A percentile compares a stretch with the other conserved stretches of the same genome.
phyloP scores from a whole-genome alignment of 345 rosid species.

The Hypericum perforatum region DNA sequence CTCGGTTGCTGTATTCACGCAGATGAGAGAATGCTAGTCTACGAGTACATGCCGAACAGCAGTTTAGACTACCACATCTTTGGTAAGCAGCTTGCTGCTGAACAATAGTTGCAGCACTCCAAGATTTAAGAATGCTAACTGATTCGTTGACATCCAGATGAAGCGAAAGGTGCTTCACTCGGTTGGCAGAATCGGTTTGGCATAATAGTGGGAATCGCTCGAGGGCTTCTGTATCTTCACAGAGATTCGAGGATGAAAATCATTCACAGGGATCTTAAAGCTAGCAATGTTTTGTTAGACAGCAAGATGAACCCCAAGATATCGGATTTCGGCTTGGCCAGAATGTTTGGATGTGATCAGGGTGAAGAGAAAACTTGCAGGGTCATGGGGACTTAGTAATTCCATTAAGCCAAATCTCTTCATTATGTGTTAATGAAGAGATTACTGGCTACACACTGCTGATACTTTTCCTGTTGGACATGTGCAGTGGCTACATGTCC shows the following conservation, averaged over 20 bases:
- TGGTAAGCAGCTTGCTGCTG: no score
- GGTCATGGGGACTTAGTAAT: constrained; percentile 27
- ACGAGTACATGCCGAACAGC: constrained; percentile 41
- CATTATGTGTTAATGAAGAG: no score
- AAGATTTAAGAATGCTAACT: no score
- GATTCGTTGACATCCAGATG: constrained; percentile 12
- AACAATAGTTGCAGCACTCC: no score
- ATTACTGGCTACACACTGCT: no score
- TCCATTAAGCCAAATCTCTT: constrained; percentile 4
- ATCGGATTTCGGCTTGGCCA: constrained; percentile 24
- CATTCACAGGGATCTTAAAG: constrained; percentile 25
- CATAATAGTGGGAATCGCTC: constrained; percentile 21
- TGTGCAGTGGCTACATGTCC: no score
- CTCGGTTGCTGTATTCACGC: constrained; percentile 28
- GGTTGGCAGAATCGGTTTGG: constrained; percentile 17
- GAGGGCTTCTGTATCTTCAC: constrained; percentile 25
- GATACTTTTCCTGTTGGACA: no score
- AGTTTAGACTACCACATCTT: constrained; percentile 23
- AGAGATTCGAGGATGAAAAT: constrained; percentile 24
- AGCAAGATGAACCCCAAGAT: constrained; percentile 22
- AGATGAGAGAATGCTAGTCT: constrained; percentile 32
- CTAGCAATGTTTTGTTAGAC: constrained; percentile 23
- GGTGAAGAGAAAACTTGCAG: constrained; percentile 11
- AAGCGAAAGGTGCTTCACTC: constrained; percentile 12
- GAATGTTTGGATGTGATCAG: constrained; percentile 19